phyloP scores from a whole-genome alignment of 1,284 basidiomycete genomes.

The Meira miltonrushii region DNA sequence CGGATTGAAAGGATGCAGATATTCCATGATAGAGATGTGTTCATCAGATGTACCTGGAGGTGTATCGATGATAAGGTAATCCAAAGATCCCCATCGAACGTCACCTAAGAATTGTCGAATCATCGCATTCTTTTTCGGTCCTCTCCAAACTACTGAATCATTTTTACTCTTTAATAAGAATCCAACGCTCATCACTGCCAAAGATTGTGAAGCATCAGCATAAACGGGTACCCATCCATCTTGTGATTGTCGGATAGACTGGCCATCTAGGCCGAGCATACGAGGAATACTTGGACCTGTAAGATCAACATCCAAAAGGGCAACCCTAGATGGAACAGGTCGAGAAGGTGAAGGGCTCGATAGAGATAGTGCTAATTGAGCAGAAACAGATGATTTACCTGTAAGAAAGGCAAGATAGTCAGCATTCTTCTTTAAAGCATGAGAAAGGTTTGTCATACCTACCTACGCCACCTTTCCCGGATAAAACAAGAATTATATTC shows the following conservation, averaged over 20 bases:
- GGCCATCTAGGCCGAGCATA: slow-evolving; percentile 87
- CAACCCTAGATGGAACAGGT: slow-evolving; percentile 57
- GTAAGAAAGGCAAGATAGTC: not conserved
- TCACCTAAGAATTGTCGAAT: slow-evolving; percentile 95
- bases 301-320: slow-evolving; percentile 89
- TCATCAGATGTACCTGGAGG: slow-evolving; percentile 93
- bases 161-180: slow-evolving; percentile 84
- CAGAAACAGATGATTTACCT: slow-evolving; percentile 86
- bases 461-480: slow-evolving; percentile 91
- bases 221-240: slow-evolving; percentile 98
- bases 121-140: slow-evolving; percentile 99
- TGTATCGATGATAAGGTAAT: slow-evolving; percentile 94
- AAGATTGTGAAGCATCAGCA: slow-evolving; percentile 54
- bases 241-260: slow-evolving; percentile 69
- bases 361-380: slow-evolving; percentile 81
- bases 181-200: slow-evolving; percentile 95
- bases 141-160: slow-evolving; percentile 94
- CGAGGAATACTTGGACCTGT: slow-evolving; percentile 95
- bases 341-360: slow-evolving; percentile 15
- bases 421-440: not conserved
- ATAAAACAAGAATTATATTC: slow-evolving; percentile 85
- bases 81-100: slow-evolving; percentile 91
- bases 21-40: slow-evolving; percentile 89
- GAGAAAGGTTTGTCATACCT: not conserved
- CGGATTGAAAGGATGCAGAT: slow-evolving; percentile 65